These are phyloP conservation scores for Jacaranda copaia DNA, from an alignment of 257 asterid genomes.

Conservation along the genomic window DNA sequence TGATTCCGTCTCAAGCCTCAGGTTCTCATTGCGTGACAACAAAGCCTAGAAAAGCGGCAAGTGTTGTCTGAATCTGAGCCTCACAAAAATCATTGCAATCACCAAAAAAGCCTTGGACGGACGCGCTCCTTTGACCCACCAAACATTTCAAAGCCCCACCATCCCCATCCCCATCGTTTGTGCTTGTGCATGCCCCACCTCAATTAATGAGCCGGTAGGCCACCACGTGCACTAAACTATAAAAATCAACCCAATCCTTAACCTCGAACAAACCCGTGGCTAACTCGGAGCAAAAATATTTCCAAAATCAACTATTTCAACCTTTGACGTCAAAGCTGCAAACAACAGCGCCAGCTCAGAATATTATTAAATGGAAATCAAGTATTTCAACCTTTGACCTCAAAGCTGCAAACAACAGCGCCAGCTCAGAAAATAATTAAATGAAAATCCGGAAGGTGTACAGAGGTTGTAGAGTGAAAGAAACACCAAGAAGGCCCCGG, in stretches of 20 bases:
- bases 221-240: slow-evolving; percentile 45
- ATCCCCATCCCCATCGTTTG: background rate
- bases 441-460: background rate
- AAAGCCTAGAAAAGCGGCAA: background rate
- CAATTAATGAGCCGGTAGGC: background rate
- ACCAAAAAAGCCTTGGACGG: slow-evolving; percentile 31
- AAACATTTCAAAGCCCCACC: slow-evolving; percentile 30
- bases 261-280: background rate
- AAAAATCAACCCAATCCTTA: background rate
- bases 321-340: slow-evolving; percentile 31
- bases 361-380: background rate
- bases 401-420: background rate
- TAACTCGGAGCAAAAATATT: background rate
- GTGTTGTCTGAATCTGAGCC: slow-evolving; percentile 41
- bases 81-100: slow-evolving; percentile 20
- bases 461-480: slow-evolving; percentile 49
- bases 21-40: background rate
- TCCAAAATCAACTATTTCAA: background rate
- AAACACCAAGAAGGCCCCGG: slow-evolving; percentile 35
- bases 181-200: too few relatives aligned
- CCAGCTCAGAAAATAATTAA: slow-evolving; percentile 8
- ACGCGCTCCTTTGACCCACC: slow-evolving; percentile 52
- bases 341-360: slow-evolving; percentile 11
- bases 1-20: background rate
- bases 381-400: slow-evolving; percentile 39